Evolutionary conservation across 2,329 filamentous ascomycete genomes (phyloP).

Genomic region (Trichoderma breve): DNA sequence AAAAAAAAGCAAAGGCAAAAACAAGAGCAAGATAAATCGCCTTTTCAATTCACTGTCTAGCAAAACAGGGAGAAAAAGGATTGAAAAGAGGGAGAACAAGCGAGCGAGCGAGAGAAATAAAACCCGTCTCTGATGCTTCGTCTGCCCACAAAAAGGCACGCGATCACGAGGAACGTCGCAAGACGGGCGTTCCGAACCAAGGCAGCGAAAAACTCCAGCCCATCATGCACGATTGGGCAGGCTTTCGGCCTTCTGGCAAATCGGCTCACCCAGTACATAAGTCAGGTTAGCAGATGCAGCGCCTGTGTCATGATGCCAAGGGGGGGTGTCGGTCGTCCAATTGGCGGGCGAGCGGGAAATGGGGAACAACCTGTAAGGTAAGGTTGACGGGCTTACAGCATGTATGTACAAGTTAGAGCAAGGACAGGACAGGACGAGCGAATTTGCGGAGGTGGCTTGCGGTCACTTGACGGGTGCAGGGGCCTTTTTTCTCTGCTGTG

Average conservation of each 20-base stretch:
- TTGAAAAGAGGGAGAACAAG: background rate
- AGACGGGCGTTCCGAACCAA: background rate
- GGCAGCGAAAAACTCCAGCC: background rate
- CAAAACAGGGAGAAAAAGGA: background rate
- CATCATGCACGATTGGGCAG: background rate
- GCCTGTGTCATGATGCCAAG: background rate
- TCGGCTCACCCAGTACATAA: background rate
- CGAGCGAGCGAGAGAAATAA: background rate
- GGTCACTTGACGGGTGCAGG: slow-evolving; percentile 17
- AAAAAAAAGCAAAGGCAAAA: background rate
- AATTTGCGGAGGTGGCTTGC: slow-evolving; percentile 20
- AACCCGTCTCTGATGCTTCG: background rate
- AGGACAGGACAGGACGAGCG: slow-evolving; percentile 3
- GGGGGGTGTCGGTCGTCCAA: background rate
- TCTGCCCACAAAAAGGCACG: slow-evolving; percentile 5
- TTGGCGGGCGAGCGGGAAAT: background rate
- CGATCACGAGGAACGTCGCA: slow-evolving; percentile 11
- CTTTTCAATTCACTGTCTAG: background rate
- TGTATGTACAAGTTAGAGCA: background rate
- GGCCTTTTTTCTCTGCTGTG: background rate
- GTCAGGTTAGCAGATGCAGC: background rate
- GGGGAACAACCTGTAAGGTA: background rate
- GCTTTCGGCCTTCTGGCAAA: background rate
- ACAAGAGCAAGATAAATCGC: background rate
- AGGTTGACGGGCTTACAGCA: background rate